phyloP scores from a whole-genome alignment of 2,329 filamentous ascomycete genomes.

The Trichoderma atrobrunneum region DNA sequence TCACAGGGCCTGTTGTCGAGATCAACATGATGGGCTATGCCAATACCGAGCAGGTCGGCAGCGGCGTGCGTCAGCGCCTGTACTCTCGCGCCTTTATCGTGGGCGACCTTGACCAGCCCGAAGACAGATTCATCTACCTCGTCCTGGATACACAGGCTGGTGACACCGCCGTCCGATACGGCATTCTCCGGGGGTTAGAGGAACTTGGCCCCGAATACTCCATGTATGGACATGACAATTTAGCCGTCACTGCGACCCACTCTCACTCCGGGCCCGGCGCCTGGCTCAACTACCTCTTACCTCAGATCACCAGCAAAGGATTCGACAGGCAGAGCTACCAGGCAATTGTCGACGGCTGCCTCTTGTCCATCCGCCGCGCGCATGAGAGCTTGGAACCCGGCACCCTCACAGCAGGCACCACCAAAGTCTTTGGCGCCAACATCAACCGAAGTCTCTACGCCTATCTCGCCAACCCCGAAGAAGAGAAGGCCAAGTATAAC shows the following conservation, averaged over 20 bases:
- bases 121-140: constrained; percentile 77
- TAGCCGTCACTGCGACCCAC: constrained; percentile 89
- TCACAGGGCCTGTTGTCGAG: constrained; percentile 74
- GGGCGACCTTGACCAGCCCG: constrained; percentile 60
- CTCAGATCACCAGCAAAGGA: constrained; percentile 81
- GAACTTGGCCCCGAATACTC: constrained; percentile 68
- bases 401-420: constrained; percentile 61
- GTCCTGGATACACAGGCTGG: constrained; percentile 84
- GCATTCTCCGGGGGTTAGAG: constrained; percentile 70
- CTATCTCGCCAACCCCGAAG: constrained; percentile 76
- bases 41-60: constrained; percentile 72
- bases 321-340: constrained; percentile 83
- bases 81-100: constrained; percentile 87
- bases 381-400: constrained; percentile 60
- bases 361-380: constrained; percentile 75
- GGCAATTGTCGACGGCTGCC: constrained; percentile 80
- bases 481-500: constrained; percentile 67
- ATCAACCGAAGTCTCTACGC: constrained; percentile 82
- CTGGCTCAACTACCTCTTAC: constrained; percentile 89
- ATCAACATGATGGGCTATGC: constrained; percentile 91
- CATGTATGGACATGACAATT: constrained; percentile 68
- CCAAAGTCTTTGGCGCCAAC: constrained; percentile 66
- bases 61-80: constrained; percentile 77
- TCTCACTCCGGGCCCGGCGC: constrained; percentile 86
- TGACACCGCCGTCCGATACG: constrained; percentile 81